A percentile compares a stretch with the other conserved stretches of the same genome.
Conservation (phyloP, 257 asterid genomes). For the Lavandula angustifolia region DNA sequence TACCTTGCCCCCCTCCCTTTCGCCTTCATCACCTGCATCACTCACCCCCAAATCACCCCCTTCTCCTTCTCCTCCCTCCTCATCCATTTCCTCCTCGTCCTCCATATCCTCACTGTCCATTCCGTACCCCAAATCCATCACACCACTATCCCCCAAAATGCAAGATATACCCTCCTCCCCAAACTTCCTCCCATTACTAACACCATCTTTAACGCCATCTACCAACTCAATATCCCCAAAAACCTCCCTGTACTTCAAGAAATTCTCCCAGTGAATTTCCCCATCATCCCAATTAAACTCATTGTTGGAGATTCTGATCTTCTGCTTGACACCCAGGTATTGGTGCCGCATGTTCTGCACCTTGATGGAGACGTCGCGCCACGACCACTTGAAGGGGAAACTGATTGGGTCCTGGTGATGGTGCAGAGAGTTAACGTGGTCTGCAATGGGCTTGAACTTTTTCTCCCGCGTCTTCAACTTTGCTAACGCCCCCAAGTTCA, state of each 20-base stretch:
- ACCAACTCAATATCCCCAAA: conserved; percentile 83
- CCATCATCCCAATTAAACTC: conserved; percentile 92
- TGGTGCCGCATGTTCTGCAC: conserved; percentile 99
- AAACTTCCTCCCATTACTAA: conserved; percentile 29
- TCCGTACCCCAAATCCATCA: conserved; percentile 47
- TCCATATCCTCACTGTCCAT: conserved; percentile 59
- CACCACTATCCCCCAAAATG: conserved; percentile 35
- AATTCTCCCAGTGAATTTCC: conserved; percentile 89
- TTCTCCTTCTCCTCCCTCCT: conserved; percentile 35
- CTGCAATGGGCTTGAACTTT: conserved; percentile 93
- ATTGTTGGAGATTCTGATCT: conserved; percentile 59
- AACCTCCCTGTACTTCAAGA: conserved; percentile 77
- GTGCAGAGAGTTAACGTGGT: conserved; percentile 80
- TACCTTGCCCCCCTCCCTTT: conserved; percentile 39
- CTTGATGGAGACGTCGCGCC: conserved; percentile 96
- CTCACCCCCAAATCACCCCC: conserved; percentile 42
- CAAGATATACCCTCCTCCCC: conserved; percentile 46
- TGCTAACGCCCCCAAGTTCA: conserved; percentile 64
- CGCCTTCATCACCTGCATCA: conserved; percentile 41
- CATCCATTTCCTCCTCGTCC: conserved; percentile 53
- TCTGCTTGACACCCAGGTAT: conserved; percentile 92
- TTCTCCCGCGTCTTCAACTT: conserved; percentile 94
- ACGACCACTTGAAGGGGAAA: conserved; percentile 92
- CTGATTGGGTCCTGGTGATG: conserved; percentile 70
- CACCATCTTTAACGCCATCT: conserved; percentile 33